These are phyloP conservation scores for Phytophthora quininea DNA, from an alignment of 352 stramenopile species.

Conservation along the genomic window DNA sequence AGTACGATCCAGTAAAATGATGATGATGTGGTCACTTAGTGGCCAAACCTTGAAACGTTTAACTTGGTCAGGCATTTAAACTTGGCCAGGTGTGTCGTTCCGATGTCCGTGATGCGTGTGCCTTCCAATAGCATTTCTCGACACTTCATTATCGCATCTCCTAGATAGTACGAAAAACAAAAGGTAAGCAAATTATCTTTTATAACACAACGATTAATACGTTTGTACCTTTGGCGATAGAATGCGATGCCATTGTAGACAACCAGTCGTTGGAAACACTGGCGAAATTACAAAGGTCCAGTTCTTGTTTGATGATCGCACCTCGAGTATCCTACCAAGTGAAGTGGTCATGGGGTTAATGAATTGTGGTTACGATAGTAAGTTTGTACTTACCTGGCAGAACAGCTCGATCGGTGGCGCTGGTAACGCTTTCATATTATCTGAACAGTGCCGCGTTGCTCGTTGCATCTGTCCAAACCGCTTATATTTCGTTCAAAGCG, in stretches of 20 bases:
- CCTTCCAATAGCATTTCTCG: conserved; percentile 31
- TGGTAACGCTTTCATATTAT: conserved; percentile 24
- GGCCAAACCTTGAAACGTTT: conserved; percentile 34
- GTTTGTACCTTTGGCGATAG: conserved; percentile 9
- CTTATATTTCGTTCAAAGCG: background rate
- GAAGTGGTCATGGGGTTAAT: background rate
- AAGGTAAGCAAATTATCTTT: background rate
- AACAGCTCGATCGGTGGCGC: conserved; percentile 34
- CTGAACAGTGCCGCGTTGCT: conserved; percentile 29
- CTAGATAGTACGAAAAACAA: background rate
- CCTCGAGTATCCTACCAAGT: conserved; percentile 30
- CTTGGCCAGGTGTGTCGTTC: conserved; percentile 26
- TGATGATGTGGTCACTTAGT: background rate
- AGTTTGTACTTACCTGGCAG: conserved; percentile 36
- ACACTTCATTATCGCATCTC: conserved; percentile 8
- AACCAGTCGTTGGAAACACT: conserved; percentile 45
- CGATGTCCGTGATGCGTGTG: conserved; percentile 36
- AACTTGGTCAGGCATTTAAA: conserved; percentile 38
- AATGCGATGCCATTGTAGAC: conserved; percentile 25
- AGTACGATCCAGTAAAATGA: background rate
- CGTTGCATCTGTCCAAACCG: conserved; percentile 25
- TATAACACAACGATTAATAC: background rate
- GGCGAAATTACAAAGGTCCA: conserved; percentile 32
- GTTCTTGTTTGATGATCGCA: conserved; percentile 25
- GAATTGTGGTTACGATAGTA: background rate